Conservation (phyloP, 2,329 filamentous ascomycete species). For the Arthrobotrys sinensis region DNA sequence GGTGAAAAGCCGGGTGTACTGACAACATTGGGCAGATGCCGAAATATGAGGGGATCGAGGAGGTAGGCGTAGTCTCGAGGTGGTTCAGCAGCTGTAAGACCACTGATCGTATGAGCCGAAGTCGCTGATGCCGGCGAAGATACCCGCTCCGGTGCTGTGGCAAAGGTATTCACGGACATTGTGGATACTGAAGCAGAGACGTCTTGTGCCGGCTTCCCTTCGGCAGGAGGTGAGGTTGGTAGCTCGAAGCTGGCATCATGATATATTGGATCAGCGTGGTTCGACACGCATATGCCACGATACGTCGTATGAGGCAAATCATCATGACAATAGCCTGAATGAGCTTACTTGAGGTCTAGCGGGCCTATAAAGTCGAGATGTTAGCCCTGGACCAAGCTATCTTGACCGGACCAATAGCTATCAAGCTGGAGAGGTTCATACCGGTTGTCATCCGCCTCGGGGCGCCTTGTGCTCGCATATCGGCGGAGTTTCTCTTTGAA, state of each 20-base stretch:
- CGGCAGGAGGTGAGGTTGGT: slow-evolving; percentile 33
- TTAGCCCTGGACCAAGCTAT: background rate
- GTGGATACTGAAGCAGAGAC: slow-evolving; percentile 49
- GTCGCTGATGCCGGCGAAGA: slow-evolving; percentile 52
- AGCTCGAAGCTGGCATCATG: slow-evolving; percentile 43
- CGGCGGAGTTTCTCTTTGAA: slow-evolving; percentile 46
- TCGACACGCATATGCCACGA: slow-evolving; percentile 2
- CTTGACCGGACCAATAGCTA: background rate
- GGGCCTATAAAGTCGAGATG: slow-evolving; percentile 39
- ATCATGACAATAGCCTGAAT: slow-evolving; percentile 1
- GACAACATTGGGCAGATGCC: slow-evolving; percentile 51
- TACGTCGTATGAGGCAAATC: background rate
- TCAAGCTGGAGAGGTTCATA: slow-evolving; percentile 10
- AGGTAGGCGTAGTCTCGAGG: slow-evolving; percentile 56
- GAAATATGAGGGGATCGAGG: slow-evolving; percentile 52
- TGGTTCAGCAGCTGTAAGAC: slow-evolving; percentile 35
- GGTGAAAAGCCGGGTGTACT: slow-evolving; percentile 15
- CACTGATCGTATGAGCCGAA: slow-evolving; percentile 43
- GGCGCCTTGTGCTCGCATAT: slow-evolving; percentile 54
- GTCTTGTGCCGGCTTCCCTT: slow-evolving; percentile 36
- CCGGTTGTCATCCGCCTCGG: slow-evolving; percentile 59
- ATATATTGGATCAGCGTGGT: slow-evolving; percentile 11
- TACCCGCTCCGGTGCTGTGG: slow-evolving; percentile 45
- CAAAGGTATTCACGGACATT: slow-evolving; percentile 50
- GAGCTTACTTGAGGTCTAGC: slow-evolving; percentile 54